Conservation (phyloP, 495 filamentous ascomycete species). For the Aspergillus ellipticus region DNA sequence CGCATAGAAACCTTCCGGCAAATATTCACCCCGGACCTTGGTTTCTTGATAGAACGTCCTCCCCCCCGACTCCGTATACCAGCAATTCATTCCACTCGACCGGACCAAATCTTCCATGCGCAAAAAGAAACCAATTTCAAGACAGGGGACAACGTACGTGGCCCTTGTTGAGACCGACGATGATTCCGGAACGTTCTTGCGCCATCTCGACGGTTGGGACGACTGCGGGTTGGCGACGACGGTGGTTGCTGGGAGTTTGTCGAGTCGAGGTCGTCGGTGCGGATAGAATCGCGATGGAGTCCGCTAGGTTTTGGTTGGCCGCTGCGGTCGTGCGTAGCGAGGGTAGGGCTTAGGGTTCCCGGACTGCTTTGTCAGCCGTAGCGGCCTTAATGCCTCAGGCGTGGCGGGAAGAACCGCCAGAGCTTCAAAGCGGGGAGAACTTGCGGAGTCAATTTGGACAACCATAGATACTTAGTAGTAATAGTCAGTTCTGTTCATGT, state of each 20-base stretch:
- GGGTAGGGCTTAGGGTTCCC: slow-evolving; percentile 24
- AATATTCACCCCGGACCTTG: background rate
- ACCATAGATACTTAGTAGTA: too few relatives aligned
- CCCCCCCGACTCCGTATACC: background rate
- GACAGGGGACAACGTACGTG: slow-evolving; percentile 61
- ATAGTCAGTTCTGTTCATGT: too few relatives aligned
- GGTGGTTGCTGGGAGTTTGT: slow-evolving; percentile 41
- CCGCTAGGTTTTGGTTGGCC: slow-evolving; percentile 34
- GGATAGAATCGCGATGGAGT: slow-evolving; percentile 34
- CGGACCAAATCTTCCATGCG: slow-evolving; percentile 3
- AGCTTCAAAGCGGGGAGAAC: too few relatives aligned
- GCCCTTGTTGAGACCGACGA: slow-evolving; percentile 82
- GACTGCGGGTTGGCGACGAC: slow-evolving; percentile 42
- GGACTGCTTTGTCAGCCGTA: background rate
- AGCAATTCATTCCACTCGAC: slow-evolving; percentile 1
- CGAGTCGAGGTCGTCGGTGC: slow-evolving; percentile 32
- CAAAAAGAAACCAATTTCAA: slow-evolving; percentile 16
- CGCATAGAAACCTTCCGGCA: background rate
- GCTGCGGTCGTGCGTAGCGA: slow-evolving; percentile 24
- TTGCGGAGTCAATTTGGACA: background rate
- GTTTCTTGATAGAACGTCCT: background rate
- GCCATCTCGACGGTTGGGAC: slow-evolving; percentile 52
- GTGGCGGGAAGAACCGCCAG: too few relatives aligned
- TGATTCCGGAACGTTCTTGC: slow-evolving; percentile 68
- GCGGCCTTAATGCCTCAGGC: slow-evolving; percentile 8